phyloP scores from a whole-genome alignment of 2,329 filamentous ascomycete species.

The Sclerotinia nivalis region DNA sequence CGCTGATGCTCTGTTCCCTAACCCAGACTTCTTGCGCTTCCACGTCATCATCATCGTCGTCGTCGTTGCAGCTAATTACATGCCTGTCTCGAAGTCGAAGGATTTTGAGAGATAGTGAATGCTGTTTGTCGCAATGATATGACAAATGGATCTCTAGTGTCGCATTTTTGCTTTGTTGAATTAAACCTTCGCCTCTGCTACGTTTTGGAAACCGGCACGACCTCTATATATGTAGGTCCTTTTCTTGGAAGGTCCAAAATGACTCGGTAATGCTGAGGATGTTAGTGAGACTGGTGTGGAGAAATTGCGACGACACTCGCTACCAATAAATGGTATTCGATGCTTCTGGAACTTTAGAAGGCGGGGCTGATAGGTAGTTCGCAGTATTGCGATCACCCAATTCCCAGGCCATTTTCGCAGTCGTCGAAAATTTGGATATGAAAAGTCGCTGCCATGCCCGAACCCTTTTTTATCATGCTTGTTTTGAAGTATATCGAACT shows the following conservation, averaged over 20 bases:
- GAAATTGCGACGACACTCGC: slow-evolving; percentile 6
- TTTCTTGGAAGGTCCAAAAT: background rate
- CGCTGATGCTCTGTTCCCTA: background rate
- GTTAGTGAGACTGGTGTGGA: slow-evolving; percentile 3
- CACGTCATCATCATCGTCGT: background rate
- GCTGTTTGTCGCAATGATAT: background rate
- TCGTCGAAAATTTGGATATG: background rate
- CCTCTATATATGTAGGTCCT: background rate
- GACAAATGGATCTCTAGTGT: background rate
- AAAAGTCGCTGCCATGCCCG: background rate
- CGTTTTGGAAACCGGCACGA: background rate
- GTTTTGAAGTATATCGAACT: background rate
- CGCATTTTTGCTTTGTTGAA: background rate
- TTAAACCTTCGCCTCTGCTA: background rate
- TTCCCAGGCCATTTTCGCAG: background rate
- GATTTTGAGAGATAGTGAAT: background rate
- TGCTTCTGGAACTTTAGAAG: slow-evolving; percentile 9
- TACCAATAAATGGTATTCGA: background rate
- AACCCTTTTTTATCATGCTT: background rate
- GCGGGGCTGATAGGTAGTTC: background rate
- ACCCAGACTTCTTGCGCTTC: background rate
- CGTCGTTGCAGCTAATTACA: background rate
- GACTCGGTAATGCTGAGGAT: background rate
- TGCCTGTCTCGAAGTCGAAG: background rate
- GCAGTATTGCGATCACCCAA: background rate